phyloP scores from a whole-genome alignment of 2,329 filamentous ascomycete genomes.

The Talaromyces sp. region DNA sequence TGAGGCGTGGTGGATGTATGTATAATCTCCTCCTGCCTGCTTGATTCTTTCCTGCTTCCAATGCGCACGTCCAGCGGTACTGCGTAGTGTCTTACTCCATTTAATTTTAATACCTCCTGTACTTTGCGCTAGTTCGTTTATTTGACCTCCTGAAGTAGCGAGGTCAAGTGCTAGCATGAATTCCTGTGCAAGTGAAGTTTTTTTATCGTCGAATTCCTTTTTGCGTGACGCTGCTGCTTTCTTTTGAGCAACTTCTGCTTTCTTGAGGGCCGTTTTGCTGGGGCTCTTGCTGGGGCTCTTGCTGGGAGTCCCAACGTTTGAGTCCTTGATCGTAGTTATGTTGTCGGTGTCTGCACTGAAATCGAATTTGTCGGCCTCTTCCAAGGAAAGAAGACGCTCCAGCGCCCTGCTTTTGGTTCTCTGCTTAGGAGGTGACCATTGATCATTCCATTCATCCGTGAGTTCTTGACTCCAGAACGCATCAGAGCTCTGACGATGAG shows the following conservation, averaged over 20 bases:
- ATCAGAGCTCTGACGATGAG: constrained; percentile 47
- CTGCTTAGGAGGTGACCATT: constrained; percentile 48
- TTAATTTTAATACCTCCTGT: constrained; percentile 56
- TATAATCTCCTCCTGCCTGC: constrained; percentile 16
- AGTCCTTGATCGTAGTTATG: not conserved
- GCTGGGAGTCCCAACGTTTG: not conserved
- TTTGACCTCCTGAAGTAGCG: constrained; percentile 45
- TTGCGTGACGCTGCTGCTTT: constrained; percentile 33
- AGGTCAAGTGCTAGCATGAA: constrained; percentile 56
- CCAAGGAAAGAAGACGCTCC: constrained; percentile 28
- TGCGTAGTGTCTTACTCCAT: constrained; percentile 60
- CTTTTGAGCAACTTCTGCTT: constrained; percentile 33
- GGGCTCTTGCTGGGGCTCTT: constrained; percentile 26
- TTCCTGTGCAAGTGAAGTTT: constrained; percentile 48
- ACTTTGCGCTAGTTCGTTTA: constrained; percentile 44
- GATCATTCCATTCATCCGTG: constrained; percentile 52
- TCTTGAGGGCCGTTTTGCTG: constrained; percentile 38
- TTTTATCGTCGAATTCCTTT: constrained; percentile 51
- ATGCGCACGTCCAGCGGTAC: constrained; percentile 61
- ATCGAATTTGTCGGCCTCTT: constrained; percentile 26
- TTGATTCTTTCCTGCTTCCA: constrained; percentile 60
- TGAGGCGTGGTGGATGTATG: constrained; percentile 56
- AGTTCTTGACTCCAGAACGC: constrained; percentile 51
- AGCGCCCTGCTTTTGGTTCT: constrained; percentile 17
- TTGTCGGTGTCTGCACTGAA: not conserved